phyloP scores from a whole-genome alignment of 331 rosid genomes.

The Phaseolus coccineus region DNA sequence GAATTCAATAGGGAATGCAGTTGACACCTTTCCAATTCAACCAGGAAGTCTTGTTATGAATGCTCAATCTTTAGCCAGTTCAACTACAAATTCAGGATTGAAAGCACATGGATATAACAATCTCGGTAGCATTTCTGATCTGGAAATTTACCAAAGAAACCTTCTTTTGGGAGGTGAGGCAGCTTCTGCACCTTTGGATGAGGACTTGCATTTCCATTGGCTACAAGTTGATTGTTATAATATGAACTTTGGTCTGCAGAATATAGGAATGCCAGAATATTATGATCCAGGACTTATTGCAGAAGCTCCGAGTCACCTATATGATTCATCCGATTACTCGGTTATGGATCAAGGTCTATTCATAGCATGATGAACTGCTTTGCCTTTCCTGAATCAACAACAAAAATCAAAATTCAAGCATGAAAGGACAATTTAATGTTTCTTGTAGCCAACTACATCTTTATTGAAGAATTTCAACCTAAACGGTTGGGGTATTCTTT shows the following conservation, averaged over 20 bases:
- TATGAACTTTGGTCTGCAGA: slow-evolving; percentile 62
- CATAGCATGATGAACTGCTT: slow-evolving; percentile 66
- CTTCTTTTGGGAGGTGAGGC: slow-evolving; percentile 58
- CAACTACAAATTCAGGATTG: slow-evolving; percentile 52
- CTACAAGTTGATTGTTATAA: slow-evolving; percentile 60
- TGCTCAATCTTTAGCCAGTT: slow-evolving; percentile 57
- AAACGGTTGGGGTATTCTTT: slow-evolving; percentile 58
- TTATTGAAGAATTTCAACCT: slow-evolving; percentile 49
- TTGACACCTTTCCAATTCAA: slow-evolving; percentile 60
- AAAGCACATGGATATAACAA: slow-evolving; percentile 62
- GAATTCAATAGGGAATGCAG: slow-evolving; percentile 52
- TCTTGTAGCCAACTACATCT: slow-evolving; percentile 47
- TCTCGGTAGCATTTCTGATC: slow-evolving; percentile 57
- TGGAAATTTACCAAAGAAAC: slow-evolving; percentile 60
- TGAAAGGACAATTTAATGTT: slow-evolving; percentile 49
- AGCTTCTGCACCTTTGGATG: slow-evolving; percentile 59
- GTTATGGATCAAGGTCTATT: slow-evolving; percentile 78
- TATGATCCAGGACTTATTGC: slow-evolving; percentile 63
- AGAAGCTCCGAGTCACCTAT: slow-evolving; percentile 64
- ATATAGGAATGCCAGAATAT: slow-evolving; percentile 61
- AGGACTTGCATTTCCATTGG: slow-evolving; percentile 66
- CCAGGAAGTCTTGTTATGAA: slow-evolving; percentile 54
- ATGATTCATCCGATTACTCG: slow-evolving; percentile 74
- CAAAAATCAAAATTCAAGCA: slow-evolving; percentile 31
- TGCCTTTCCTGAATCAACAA: slow-evolving; percentile 41